Conservation (phyloP, 768 basidiomycete genomes). For the Tylopilus subfusipes region DNA sequence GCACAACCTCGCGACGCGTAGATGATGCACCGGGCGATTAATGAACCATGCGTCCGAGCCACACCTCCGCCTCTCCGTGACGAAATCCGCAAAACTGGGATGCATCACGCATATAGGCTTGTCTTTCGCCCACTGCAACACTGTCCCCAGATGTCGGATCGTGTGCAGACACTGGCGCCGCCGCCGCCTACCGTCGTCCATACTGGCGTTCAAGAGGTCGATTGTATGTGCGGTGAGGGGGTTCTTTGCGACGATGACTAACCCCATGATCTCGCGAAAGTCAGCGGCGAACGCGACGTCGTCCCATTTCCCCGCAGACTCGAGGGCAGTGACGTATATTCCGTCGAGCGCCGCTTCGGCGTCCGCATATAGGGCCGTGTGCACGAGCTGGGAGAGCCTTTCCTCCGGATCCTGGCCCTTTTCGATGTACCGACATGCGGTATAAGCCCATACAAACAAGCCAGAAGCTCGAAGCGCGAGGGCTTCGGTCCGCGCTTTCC, state of each 20-base stretch:
- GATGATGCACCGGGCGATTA: constrained; percentile 20
- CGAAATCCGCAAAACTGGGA: constrained; percentile 34
- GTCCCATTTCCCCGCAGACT: constrained; percentile 30
- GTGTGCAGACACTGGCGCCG: constrained; percentile 31
- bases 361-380: constrained; percentile 18
- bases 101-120: constrained; percentile 32
- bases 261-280: constrained; percentile 32
- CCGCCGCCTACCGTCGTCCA: constrained; percentile 9
- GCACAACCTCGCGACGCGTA: constrained; percentile 25
- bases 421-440: constrained; percentile 33
- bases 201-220: constrained; percentile 25
- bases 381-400: constrained; percentile 25
- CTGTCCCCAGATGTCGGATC: constrained; percentile 23
- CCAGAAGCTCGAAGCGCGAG: constrained; percentile 30
- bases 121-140: constrained; percentile 28
- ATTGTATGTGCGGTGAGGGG: constrained; percentile 25
- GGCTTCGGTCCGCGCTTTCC: constrained; percentile 12
- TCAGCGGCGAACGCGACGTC: constrained; percentile 27
- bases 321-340: constrained; percentile 31
- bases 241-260: constrained; percentile 29
- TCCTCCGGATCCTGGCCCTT: constrained; percentile 31
- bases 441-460: constrained; percentile 33
- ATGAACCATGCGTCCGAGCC: constrained; percentile 29
- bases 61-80: constrained; percentile 30
- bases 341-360: constrained; percentile 28